A percentile compares a stretch with the other conserved stretches of the same genome.
phyloP scores from a whole-genome alignment of 495 filamentous ascomycete species.

The Chaetomium fimeti region DNA sequence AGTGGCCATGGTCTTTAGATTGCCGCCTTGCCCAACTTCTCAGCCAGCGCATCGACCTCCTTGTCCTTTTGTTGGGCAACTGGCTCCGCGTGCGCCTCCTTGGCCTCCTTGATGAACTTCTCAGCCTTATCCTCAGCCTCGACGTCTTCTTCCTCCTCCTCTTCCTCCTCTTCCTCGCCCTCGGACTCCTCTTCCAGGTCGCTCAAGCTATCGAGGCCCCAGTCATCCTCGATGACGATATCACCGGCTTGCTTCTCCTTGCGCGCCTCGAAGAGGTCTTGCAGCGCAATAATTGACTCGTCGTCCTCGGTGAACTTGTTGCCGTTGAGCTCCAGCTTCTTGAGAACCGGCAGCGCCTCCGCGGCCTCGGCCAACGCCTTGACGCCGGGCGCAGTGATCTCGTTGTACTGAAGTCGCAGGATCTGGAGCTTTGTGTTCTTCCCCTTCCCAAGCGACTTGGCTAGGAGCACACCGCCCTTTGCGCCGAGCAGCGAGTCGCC shows the following conservation, averaged over 20 bases:
- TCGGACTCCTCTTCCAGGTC: constrained; percentile 77
- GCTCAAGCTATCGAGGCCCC: constrained; percentile 82
- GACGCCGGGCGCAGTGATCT: constrained; percentile 73
- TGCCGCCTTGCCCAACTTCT: constrained; percentile 65
- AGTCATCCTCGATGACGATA: constrained; percentile 62
- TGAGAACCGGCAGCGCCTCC: constrained; percentile 65
- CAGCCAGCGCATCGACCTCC: constrained; percentile 78
- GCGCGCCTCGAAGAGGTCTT: constrained; percentile 53
- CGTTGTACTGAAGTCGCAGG: constrained; percentile 88
- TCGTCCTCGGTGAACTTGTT: constrained; percentile 94
- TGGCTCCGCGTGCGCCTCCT: constrained; percentile 71
- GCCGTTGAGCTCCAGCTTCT: constrained; percentile 88
- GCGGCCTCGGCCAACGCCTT: constrained; percentile 65
- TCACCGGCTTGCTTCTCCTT: constrained; percentile 62
- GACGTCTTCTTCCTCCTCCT: constrained; percentile 59
- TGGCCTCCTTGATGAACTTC: constrained; percentile 65
- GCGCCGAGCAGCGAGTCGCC: constrained; percentile 81
- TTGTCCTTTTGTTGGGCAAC: constrained; percentile 69
- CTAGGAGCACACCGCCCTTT: constrained; percentile 74
- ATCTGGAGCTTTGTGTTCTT: constrained; percentile 74
- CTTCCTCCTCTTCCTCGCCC: constrained; percentile 68
- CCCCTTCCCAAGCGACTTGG: constrained; percentile 67
- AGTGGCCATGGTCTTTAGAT: constrained; percentile 32
- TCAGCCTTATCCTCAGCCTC: constrained; percentile 58
- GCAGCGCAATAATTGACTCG: constrained; percentile 51